A percentile compares a stretch with the other conserved stretches of the same genome.
These are phyloP conservation scores for Dipteronia sinensis DNA, from an alignment of 345 rosid genomes.

Conservation along the genomic window DNA sequence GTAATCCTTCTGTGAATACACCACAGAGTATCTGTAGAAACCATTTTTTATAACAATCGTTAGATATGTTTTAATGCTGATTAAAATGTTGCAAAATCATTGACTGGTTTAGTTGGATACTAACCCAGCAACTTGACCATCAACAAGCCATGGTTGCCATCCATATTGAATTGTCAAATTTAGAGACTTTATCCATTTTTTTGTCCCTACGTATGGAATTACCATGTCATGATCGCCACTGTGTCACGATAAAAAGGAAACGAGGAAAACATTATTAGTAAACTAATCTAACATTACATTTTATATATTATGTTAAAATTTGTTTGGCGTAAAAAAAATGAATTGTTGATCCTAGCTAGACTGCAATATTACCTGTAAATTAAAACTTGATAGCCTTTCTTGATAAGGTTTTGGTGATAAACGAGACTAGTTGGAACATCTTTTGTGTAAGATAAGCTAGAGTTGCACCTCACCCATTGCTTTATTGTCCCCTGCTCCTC, in stretches of 20 bases:
- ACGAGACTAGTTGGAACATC: conserved; percentile 14
- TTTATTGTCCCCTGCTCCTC: conserved; percentile 26
- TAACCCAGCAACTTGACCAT: conserved; percentile 44
- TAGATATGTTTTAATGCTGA: not conserved
- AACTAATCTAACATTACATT: too few relatives aligned
- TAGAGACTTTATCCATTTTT: conserved; percentile 27
- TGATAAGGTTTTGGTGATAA: conserved; percentile 31
- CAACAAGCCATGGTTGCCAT: conserved; percentile 47
- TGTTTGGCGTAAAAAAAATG: too few relatives aligned
- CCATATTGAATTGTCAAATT: conserved; percentile 19
- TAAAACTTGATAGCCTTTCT: conserved; percentile 31
- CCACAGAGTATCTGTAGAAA: conserved; percentile 12
- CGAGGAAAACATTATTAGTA: not conserved
- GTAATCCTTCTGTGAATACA: not conserved
- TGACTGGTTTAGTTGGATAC: not conserved
- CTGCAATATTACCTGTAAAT: conserved; percentile 30
- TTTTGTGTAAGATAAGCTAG: conserved; percentile 14
- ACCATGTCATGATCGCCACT: conserved; percentile 44
- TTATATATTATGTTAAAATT: not conserved
- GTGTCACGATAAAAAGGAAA: not conserved
- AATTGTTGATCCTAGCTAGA: too few relatives aligned
- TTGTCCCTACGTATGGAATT: conserved; percentile 37
- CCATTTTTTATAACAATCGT: not conserved
- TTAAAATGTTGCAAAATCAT: not conserved
- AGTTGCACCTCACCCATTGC: conserved; percentile 37